phyloP scores from a whole-genome alignment of 768 basidiomycete genomes.

The Termitomyces sp. region DNA sequence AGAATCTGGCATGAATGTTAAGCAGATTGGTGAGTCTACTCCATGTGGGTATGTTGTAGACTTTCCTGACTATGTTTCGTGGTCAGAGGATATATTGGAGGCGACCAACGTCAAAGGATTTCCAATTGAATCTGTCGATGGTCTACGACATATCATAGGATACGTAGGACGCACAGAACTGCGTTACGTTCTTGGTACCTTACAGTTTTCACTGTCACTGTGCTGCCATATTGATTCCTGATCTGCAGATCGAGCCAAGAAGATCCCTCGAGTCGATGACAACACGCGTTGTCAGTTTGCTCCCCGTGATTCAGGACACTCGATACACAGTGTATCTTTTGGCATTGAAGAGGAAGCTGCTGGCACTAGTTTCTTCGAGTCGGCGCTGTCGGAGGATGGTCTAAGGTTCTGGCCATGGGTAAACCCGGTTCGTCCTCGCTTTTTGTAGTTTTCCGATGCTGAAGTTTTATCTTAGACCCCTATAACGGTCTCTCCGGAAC shows the following conservation, averaged over 20 bases:
- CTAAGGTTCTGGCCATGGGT: slow-evolving; percentile 88
- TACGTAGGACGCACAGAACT: slow-evolving; percentile 89
- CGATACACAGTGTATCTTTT: slow-evolving; percentile 47
- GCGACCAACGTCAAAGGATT: slow-evolving; percentile 85
- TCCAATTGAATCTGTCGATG: slow-evolving; percentile 73
- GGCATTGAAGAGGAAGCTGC: slow-evolving; percentile 69
- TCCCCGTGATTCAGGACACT: slow-evolving; percentile 49
- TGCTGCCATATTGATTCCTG: background rate
- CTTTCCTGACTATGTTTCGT: background rate
- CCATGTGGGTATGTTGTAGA: background rate
- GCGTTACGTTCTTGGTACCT: slow-evolving; percentile 76
- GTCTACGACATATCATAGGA: slow-evolving; percentile 64
- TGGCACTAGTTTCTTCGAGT: slow-evolving; percentile 57
- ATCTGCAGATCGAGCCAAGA: slow-evolving; percentile 64
- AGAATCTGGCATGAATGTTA: slow-evolving; percentile 72
- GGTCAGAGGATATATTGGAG: slow-evolving; percentile 65
- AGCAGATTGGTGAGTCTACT: slow-evolving; percentile 68
- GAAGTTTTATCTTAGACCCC: slow-evolving; percentile 62
- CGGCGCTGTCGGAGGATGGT: slow-evolving; percentile 50
- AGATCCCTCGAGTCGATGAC: slow-evolving; percentile 53
- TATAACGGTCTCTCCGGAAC: slow-evolving; percentile 85
- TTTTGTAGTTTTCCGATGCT: background rate
- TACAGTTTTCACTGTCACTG: background rate
- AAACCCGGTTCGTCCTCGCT: slow-evolving; percentile 65
- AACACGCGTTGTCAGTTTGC: slow-evolving; percentile 76